These are phyloP conservation scores for Mangifera indica DNA, from an alignment of 345 rosid genomes.

Conservation along the genomic window DNA sequence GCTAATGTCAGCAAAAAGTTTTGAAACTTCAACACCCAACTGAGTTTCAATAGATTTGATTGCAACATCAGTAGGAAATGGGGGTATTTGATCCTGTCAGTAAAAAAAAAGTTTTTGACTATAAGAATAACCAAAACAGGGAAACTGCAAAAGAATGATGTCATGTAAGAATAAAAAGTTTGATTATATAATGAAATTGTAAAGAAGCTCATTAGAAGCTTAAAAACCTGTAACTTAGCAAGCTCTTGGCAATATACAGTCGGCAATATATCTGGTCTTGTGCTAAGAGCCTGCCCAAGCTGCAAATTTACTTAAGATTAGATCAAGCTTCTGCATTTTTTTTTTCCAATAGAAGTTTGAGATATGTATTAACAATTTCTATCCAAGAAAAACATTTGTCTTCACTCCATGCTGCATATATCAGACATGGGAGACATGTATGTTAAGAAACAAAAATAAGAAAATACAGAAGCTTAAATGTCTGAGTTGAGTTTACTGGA, in stretches of 20 bases:
- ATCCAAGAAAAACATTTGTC: background rate
- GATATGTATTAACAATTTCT: background rate
- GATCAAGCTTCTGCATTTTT: background rate
- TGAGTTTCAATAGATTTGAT: slow-evolving; percentile 79
- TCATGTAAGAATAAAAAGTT: slow-evolving; percentile 6
- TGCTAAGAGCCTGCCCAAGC: slow-evolving; percentile 98
- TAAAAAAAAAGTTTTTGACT: slow-evolving; percentile 18
- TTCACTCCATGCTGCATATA: background rate
- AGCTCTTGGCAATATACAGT: slow-evolving; percentile 87
- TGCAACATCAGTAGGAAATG: slow-evolving; percentile 75
- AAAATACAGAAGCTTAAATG: background rate
- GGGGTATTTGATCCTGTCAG: slow-evolving; percentile 89
- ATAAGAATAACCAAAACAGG: slow-evolving; percentile 12
- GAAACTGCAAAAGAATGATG: background rate
- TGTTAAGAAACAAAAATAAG: background rate
- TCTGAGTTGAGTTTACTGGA: background rate
- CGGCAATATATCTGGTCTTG: slow-evolving; percentile 89
- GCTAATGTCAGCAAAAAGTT: slow-evolving; percentile 83
- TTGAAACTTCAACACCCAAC: slow-evolving; percentile 64
- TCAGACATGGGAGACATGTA: background rate
- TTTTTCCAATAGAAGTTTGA: background rate
- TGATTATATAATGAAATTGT: background rate
- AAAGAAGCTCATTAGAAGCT: slow-evolving; percentile 8
- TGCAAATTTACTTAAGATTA: slow-evolving; percentile 32
- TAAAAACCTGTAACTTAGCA: slow-evolving; percentile 77